A percentile compares a stretch with the other conserved stretches of the same genome.
Evolutionary conservation across 2,329 filamentous ascomycete species (phyloP).

Genomic region (Intubia oerlemansii): DNA sequence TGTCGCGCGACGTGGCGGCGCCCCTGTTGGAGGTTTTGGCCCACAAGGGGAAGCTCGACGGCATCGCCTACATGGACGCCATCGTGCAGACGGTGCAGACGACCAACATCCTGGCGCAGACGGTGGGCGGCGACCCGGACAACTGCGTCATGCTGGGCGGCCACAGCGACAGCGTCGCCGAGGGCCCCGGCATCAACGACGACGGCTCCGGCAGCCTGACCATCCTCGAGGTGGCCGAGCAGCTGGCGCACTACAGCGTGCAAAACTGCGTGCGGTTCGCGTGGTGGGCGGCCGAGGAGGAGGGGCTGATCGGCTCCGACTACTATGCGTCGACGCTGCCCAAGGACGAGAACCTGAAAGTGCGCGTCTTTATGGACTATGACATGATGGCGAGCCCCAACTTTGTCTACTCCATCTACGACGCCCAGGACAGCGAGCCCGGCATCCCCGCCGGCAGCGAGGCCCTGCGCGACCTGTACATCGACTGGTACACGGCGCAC

Average conservation of each 20-base stretch:
- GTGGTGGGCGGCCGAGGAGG: slow-evolving; percentile 48
- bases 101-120: slow-evolving; percentile 42
- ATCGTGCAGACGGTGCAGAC: slow-evolving; percentile 31
- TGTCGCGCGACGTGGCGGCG: slow-evolving; percentile 36
- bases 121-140: slow-evolving; percentile 31
- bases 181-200: slow-evolving; percentile 56
- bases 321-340: slow-evolving; percentile 35
- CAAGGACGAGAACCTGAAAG: slow-evolving; percentile 35
- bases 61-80: slow-evolving; percentile 37
- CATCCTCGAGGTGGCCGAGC: slow-evolving; percentile 39
- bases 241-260: slow-evolving; percentile 33
- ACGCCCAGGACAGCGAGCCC: slow-evolving; percentile 47
- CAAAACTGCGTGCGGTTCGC: slow-evolving; percentile 46
- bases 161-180: slow-evolving; percentile 40
- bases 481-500: slow-evolving; percentile 40
- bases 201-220: slow-evolving; percentile 47
- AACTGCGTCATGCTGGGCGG: slow-evolving; percentile 46
- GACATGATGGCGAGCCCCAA: slow-evolving; percentile 50
- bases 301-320: slow-evolving; percentile 40
- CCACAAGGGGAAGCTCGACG: slow-evolving; percentile 25
- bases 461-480: slow-evolving; percentile 45
- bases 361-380: slow-evolving; percentile 48
- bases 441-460: slow-evolving; percentile 53
- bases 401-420: slow-evolving; percentile 48
- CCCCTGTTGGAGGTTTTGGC: slow-evolving; percentile 32